Evolutionary conservation across 345 rosid genomes (phyloP).

Genomic region (Viola odorata): DNA sequence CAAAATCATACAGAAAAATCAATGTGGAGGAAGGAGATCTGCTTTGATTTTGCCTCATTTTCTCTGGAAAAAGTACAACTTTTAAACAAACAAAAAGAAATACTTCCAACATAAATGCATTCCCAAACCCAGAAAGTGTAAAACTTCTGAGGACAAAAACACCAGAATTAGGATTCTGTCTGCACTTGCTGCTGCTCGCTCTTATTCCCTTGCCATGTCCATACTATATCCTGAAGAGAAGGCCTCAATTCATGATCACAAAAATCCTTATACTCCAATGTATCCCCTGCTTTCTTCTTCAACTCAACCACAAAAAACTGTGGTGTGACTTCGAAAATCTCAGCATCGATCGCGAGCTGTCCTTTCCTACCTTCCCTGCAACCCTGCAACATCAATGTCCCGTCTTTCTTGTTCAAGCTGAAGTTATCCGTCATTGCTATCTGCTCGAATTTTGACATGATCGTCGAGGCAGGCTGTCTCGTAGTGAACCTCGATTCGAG

Average conservation of each 20-base stretch:
- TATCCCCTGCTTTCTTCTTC: conserved; percentile 70
- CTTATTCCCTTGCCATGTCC: conserved; percentile 64
- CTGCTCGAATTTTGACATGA: conserved; percentile 67
- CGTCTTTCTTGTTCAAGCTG: conserved; percentile 41
- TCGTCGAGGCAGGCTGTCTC: conserved; percentile 45
- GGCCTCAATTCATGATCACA: conserved; percentile 63
- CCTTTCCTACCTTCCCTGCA: conserved; percentile 78
- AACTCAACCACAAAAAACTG: conserved; percentile 67
- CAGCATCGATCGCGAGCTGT: conserved; percentile 60
- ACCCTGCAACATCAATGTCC: conserved; percentile 55
- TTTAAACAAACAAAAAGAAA: no score
- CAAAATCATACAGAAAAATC: no score
- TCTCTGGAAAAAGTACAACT: no score
- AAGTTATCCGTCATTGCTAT: conserved; percentile 57
- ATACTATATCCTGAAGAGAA: conserved; percentile 78
- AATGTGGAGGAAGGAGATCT: no score
- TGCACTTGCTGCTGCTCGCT: conserved; percentile 17
- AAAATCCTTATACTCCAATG: conserved; percentile 63
- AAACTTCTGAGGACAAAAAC: no score
- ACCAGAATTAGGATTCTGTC: neutral
- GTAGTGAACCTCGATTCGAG: conserved; percentile 49
- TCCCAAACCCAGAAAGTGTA: no score
- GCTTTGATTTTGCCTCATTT: no score
- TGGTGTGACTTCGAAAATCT: conserved; percentile 70
- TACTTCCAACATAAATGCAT: no score